Percentiles rank a stretch among this genome's conserved stretches.
phyloP scores from a whole-genome alignment of 257 asterid genomes.

The Solanum bukasovii region DNA sequence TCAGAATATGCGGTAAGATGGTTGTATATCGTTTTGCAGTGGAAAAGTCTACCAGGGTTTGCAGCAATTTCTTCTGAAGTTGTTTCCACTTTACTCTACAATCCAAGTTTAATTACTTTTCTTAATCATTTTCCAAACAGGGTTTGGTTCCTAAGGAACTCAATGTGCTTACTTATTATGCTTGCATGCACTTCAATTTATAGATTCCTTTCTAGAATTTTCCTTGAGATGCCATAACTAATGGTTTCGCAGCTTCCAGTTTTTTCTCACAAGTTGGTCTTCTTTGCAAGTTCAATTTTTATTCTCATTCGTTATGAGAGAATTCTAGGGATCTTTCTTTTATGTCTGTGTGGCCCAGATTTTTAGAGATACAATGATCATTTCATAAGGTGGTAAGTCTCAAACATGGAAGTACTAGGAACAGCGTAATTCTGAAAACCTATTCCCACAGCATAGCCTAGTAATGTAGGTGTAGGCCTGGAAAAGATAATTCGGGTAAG shows the following conservation, averaged over 20 bases:
- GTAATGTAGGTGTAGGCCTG: background rate
- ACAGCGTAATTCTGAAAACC: background rate
- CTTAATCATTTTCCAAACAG: background rate
- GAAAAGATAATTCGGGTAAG: background rate
- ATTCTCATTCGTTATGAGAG: background rate
- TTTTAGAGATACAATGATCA: background rate
- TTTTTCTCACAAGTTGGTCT: background rate
- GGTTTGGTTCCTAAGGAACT: background rate
- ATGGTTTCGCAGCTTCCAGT: background rate
- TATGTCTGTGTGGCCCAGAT: background rate
- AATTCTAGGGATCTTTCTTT: background rate
- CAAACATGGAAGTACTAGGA: background rate
- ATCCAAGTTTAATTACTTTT: background rate
- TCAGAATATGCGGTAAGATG: slow-evolving; percentile 60
- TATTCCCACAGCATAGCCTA: background rate
- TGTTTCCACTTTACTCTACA: background rate
- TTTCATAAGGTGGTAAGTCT: background rate
- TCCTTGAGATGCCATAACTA: background rate
- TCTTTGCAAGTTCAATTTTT: background rate
- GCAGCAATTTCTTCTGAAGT: background rate
- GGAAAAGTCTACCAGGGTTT: background rate
- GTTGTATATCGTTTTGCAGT: background rate
- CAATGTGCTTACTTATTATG: background rate
- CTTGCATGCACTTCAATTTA: background rate
- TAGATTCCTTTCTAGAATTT: background rate